Evolutionary conservation across 2,329 filamentous ascomycete species (phyloP).

Genomic region (Hymenoscyphus scutula): DNA sequence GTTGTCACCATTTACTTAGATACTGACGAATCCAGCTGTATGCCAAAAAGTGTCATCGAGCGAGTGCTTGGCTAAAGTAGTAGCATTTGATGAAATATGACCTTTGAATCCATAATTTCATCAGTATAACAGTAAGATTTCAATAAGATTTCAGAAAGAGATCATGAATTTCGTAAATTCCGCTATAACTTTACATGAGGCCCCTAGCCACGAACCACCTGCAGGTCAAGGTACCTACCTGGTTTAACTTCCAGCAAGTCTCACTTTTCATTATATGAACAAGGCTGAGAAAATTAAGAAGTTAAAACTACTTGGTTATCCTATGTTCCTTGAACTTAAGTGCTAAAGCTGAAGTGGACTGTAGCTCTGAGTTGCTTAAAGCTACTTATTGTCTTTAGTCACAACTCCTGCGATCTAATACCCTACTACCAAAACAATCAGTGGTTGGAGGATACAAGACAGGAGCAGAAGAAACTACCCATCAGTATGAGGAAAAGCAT

Average conservation of each 20-base stretch:
- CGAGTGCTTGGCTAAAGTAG: conserved; percentile 49
- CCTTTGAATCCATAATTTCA: not conserved
- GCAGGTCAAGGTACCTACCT: not conserved
- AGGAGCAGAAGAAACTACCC: conserved; percentile 55
- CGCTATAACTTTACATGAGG: not conserved
- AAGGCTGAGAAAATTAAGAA: not conserved
- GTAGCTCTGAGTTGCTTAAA: not conserved
- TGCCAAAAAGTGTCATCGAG: conserved; percentile 66
- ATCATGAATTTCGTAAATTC: not conserved
- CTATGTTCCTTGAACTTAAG: not conserved
- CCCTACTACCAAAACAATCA: conserved; percentile 49
- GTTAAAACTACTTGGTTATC: not conserved
- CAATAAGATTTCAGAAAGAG: too few relatives aligned
- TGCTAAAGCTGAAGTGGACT: not conserved
- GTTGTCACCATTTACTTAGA: not conserved
- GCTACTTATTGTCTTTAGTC: not conserved
- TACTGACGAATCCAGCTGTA: conserved; percentile 50
- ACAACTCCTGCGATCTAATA: conserved; percentile 68
- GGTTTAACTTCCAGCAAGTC: not conserved
- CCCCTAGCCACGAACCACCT: too few relatives aligned
- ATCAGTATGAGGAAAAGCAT: conserved; percentile 38
- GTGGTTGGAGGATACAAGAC: conserved; percentile 69
- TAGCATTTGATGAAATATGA: conserved; percentile 11
- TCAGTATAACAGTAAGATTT: not conserved
- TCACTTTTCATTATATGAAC: not conserved